Base-by-base conservation (phyloP, 768 basidiomycete genomes). In the Kwoniella bestiolae region DNA sequence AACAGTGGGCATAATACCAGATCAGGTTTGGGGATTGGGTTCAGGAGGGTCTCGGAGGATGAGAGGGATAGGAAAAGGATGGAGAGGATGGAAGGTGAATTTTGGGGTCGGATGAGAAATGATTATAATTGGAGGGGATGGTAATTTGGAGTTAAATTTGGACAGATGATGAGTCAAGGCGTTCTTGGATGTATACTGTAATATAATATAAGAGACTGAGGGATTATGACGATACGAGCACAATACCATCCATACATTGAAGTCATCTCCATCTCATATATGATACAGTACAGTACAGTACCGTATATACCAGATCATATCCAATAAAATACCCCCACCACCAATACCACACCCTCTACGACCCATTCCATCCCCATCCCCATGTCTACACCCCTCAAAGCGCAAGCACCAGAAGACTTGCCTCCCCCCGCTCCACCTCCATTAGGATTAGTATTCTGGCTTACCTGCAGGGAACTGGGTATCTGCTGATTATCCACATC, bases 401-500 rank as follows among this genome's bases (percentile, higher is more conserved):
- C n/a, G n/a, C 11, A 18, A 34, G 29, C 52, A 55, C 32, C 12
- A 0, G 52, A 41, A 0, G 35, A 28, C 23, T 45, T 57, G 5
- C 35, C 8, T n/a, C 7, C 18, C 14, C 38, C 38, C 3, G 16
- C 25, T 44, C 23, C 5, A 34, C 56, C 41, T 9, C 38, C 29
- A 51, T 46, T 47, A 23, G 49, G 50, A 60, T 65, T 60, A 6
- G 68, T 69, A 63, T 70, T 78, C 55, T 78, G 74, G 52, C 67
- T 56, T 12, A 78, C 66, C 25, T 65, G 58, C 14, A 78, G 46
- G 6, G 77, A 65, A 31, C 71, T 63, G 1, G 77, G 77, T 4
- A 78, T 78, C 53, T 69, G 68, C 49, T 78, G 74, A 63, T 76
- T 73, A 61, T 68, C 56, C 7, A 75, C 74, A 59, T 68, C 65